Base-by-base conservation (phyloP, 768 basidiomycete genomes). In the Tulasnella sp. region DNA sequence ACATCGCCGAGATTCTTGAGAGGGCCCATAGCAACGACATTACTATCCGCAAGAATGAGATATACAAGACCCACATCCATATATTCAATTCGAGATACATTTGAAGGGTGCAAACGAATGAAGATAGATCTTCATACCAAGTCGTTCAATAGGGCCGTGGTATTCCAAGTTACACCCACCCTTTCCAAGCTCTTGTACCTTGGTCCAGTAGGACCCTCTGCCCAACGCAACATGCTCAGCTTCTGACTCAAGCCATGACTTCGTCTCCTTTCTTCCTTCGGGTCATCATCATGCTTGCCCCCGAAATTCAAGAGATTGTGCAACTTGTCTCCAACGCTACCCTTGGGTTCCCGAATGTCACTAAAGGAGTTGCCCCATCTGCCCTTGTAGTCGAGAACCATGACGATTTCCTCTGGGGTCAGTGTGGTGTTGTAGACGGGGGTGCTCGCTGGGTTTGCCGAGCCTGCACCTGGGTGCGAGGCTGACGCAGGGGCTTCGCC, bases 161-260 rank as follows among this genome's bases (percentile, higher is more conserved):
- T 70, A 64, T 72, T 72, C 70, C 73, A 68, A 35, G 59, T 72
- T 16, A 73, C 63, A 2, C 71, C 70, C 62, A 73, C 44, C 32
- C 73, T 36, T 17, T 74, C 73, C 73, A 74, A 71, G 44, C 73
- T 74, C 73, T 74, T 74, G 37, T 70, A 59, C 35, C 72, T 37
- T n/a, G 73, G 73, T 34, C 73, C 73, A 16, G 59, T 72, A 17
- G 69, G 69, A 41, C 73, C 73, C 64, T 74, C 72, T 19, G 73
- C 73, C 73, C 73, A 74, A n/a, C 35, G 65, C 37, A 74, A 59
- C 71, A 72, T 67, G 62, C 29, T 37, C 14, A 74, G 14, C 64
- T 67, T 72, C 70, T 71, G 70, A 22, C 41, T 39, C 35, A 74
- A 16, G 34, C 41, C 44, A 14, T n/a, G 71, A 5, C 34, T 62